phyloP scores from a whole-genome alignment of 371 early-diverging fungal genomes.

The Syncephalastrum contaminatum region DNA sequence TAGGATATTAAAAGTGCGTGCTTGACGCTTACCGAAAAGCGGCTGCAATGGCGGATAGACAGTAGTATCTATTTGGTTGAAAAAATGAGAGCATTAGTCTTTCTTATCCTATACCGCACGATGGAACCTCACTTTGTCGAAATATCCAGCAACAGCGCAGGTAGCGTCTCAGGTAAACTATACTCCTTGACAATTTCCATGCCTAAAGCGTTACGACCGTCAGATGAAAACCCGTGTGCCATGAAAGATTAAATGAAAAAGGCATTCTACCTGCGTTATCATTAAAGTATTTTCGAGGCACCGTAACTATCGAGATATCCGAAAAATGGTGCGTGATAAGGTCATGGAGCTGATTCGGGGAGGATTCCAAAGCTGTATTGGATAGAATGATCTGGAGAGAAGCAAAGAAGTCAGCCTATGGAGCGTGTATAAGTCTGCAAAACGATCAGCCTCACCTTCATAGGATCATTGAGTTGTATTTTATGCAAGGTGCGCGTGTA shows the following conservation, averaged over 20 bases:
- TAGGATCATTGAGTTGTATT: slow-evolving; percentile 57
- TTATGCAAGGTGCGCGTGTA: slow-evolving; percentile 64
- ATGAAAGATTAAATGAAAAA: background rate
- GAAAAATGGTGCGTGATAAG: slow-evolving; percentile 51
- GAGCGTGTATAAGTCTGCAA: too few species aligned
- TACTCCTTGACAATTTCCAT: slow-evolving; percentile 46
- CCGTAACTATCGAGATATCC: slow-evolving; percentile 37
- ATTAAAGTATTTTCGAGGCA: slow-evolving; percentile 60
- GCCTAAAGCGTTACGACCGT: slow-evolving; percentile 22
- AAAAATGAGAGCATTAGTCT: background rate
- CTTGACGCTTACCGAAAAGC: slow-evolving; percentile 41
- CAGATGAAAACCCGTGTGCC: background rate
- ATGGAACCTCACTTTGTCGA: slow-evolving; percentile 40
- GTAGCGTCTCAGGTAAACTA: slow-evolving; percentile 42
- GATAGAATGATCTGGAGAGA: slow-evolving; percentile 9
- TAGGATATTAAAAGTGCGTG: background rate
- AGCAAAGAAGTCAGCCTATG: too few species aligned
- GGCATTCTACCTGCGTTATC: slow-evolving; percentile 48
- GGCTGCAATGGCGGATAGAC: slow-evolving; percentile 55
- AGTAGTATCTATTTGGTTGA: slow-evolving; percentile 43
- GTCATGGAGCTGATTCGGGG: slow-evolving; percentile 43
- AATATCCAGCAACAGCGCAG: slow-evolving; percentile 38
- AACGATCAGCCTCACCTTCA: too few species aligned
- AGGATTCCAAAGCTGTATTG: slow-evolving; percentile 36
- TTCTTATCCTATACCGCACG: background rate